Conservation (phyloP, 768 basidiomycete species). For the Mycena albidolilacea region DNA sequence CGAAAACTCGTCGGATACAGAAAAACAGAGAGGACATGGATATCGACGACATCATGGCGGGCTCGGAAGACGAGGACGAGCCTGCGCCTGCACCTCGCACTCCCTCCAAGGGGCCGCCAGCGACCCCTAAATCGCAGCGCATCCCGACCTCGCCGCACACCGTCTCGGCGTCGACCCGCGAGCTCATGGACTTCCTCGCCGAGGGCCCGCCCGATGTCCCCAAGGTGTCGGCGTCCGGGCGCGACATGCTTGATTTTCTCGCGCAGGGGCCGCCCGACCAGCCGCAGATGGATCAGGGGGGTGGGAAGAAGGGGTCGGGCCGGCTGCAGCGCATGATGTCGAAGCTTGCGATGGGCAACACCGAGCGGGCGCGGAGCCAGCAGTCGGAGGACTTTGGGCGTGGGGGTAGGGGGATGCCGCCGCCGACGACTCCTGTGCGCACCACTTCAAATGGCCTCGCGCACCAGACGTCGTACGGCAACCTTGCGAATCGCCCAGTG, state of each 20-base stretch:
- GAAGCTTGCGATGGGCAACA: constrained; percentile 70
- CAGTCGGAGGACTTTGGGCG: constrained; percentile 38
- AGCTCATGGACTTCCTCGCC: constrained; percentile 70
- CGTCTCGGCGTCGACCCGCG: constrained; percentile 63
- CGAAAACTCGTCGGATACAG: constrained; percentile 66
- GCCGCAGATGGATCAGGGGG: constrained; percentile 54
- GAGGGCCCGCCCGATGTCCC: constrained; percentile 66
- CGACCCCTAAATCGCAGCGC: constrained; percentile 39
- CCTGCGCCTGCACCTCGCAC: constrained; percentile 39
- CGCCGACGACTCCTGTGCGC: constrained; percentile 49
- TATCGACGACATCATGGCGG: constrained; percentile 82
- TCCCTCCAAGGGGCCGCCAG: constrained; percentile 28
- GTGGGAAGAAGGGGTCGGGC: constrained; percentile 63
- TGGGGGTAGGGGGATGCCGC: constrained; percentile 42
- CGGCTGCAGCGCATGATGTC: constrained; percentile 89
- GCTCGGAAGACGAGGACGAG: constrained; percentile 73
- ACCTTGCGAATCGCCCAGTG: constrained; percentile 70
- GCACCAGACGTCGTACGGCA: constrained; percentile 49
- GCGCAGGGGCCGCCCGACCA: constrained; percentile 70
- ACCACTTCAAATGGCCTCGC: constrained; percentile 14
- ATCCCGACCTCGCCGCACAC: constrained; percentile 42
- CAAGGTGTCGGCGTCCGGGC: constrained; percentile 61
- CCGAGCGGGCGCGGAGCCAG: constrained; percentile 52
- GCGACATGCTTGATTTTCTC: constrained; percentile 71
- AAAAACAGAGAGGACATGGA: constrained; percentile 79